These are phyloP conservation scores for Mytilinidion resinicola DNA, from an alignment of 495 filamentous ascomycete genomes.

Conservation along the genomic window DNA sequence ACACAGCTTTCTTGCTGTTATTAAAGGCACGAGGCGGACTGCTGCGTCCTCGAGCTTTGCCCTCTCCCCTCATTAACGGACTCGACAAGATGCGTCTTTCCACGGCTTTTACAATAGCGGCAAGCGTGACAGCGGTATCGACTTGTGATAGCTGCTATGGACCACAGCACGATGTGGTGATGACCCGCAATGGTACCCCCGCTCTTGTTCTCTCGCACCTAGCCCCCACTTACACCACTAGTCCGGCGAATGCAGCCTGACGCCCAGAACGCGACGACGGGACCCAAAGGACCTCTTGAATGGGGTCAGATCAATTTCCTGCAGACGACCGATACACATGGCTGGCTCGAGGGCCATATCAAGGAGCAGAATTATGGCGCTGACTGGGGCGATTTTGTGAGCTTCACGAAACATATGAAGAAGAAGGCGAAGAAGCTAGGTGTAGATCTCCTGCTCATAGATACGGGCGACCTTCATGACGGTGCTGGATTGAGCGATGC, in stretches of 20 bases:
- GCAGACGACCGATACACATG: conserved; percentile 45
- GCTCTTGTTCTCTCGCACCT: no score
- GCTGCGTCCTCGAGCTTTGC: background rate
- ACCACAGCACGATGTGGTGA: conserved; percentile 30
- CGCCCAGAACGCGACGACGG: conserved; percentile 35
- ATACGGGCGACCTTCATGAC: conserved; percentile 43
- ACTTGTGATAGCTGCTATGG: conserved; percentile 33
- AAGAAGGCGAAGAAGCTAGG: conserved; percentile 32
- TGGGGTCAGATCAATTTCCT: conserved; percentile 46
- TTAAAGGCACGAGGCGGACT: background rate
- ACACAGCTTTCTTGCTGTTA: background rate
- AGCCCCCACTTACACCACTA: no score
- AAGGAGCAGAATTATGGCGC: conserved; percentile 42
- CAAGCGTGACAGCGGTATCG: conserved; percentile 7
- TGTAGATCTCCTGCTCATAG: conserved; percentile 39
- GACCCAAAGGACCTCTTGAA: conserved; percentile 37
- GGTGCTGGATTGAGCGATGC: conserved; percentile 40
- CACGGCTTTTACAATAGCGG: conserved; percentile 6
- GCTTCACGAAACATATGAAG: conserved; percentile 37
- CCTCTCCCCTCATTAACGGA: background rate
- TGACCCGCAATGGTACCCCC: conserved; percentile 24
- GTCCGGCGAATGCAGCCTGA: conserved; percentile 44
- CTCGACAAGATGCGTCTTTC: conserved; percentile 20
- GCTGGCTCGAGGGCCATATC: conserved; percentile 44
- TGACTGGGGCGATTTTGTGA: conserved; percentile 42